Evolutionary conservation across 345 rosid genomes (phyloP), one percentile per base, ranked within the genome.

Genomic region (Euphorbia pulcherrima): DNA sequence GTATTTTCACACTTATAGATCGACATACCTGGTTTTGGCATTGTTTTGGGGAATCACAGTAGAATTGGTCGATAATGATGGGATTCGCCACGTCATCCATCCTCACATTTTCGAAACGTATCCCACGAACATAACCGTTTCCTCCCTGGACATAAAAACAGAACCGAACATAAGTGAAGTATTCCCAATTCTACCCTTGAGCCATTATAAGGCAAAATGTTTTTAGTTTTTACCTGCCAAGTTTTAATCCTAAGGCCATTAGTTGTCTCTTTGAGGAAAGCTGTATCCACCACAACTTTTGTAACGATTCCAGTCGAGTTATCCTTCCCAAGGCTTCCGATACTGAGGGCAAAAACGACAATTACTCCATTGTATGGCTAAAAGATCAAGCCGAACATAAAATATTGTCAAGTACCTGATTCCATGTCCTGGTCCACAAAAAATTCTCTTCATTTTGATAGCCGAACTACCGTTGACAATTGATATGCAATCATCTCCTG

Each of bases 401-500:
- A 56, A 56, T 26, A 28, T 29, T 58, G 11, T 52, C 14, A 7
- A 54, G 26, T 76, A 92, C 99, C 97, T 94, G 78, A 92, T 76
- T 64, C 97, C 99, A 82, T 94, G 99, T 47, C 99, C 97, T 23
- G 99, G 97, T 64, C 99, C 99, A 77, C 97, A 92, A 39, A 74
- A 89, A 18, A 94, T 71, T 68, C 83, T 81, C 85, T 92, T 88
- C 96, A 94, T 94, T 83, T 84, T 89, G 74, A 94, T 86, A 60
- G 48, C 68, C 9, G 97, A 72, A 79, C 97, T 87, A 27, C 81
- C 97, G 69, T 71, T 89, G 63, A 94, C 99, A 30, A 94, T 94
- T 6, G 99, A 94, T 68, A 94, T 58, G 60, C 99, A 94, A 69
- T 58, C 97, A 77, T 94, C 99, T 47, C 99, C 99, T 94, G 83